Evolutionary conservation across 1,139 yeast species (phyloP), one percentile per base, ranked within the genome.

Genomic region (Fermentozyma sake): DNA sequence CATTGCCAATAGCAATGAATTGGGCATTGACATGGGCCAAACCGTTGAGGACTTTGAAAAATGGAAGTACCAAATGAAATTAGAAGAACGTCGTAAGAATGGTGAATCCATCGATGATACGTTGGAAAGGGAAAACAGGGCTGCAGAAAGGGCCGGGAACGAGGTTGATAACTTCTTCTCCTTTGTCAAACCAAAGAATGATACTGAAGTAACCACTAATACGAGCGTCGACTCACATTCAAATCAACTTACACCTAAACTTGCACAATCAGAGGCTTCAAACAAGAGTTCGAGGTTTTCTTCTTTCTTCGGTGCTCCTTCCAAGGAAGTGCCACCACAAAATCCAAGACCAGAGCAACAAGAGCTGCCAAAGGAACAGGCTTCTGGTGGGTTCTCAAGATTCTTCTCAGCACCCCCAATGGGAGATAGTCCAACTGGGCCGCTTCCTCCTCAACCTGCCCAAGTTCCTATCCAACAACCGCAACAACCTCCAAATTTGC

Each of bases 31-130:
- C 30, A 67, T 70, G 60, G 78, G 78, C 11, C 76, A 71, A 35
- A 69, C 83, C 2, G 79, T 76, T 12, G 77, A 76, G 30, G 91
- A 80, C 43, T 81, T 81, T 46, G 87, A 79, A 48, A 64, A 67
- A 39, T 79, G 87, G 85, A 79, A 77, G 51, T 61, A 69, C 27
- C 67, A 67, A 44, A 73, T 76, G 78, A 71, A 69, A 39, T 60
- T 60, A 28, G 72, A 76, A 46, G 81, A 77, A 29, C 66, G 68
- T 25, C 67, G 61, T 34, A 68, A 67, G 41, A 66, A 68, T 29
- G 79, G 78, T 11, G 74, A 65, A 30, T 40, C 37, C 4, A 9
- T 24, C 9, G 24, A 16, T 22, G 29, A 20, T n/a, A 18, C 12
- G 13, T 9, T 11, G 7, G 22, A 19, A 7, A 19, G 10, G 7